phyloP scores from a whole-genome alignment of 129 eudicot genomes.

The Centella asiatica region DNA sequence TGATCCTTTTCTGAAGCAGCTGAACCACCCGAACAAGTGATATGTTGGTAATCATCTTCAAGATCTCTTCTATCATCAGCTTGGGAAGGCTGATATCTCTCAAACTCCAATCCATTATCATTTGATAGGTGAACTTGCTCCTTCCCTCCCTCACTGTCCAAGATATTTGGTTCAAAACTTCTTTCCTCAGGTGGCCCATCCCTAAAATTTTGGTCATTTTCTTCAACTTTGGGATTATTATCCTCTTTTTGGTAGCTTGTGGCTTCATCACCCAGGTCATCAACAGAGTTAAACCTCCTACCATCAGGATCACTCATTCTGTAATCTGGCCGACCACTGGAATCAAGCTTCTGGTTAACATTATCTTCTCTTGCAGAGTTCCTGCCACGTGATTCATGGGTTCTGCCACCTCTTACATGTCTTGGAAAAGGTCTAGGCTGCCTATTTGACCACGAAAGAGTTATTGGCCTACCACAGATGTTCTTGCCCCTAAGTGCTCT shows the following conservation, averaged over 20 bases:
- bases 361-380: slow-evolving; percentile 14
- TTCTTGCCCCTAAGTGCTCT: slow-evolving; percentile 32
- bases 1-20: slow-evolving; percentile 3
- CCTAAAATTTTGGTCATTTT: background rate
- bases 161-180: slow-evolving; percentile 2
- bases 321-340: slow-evolving; percentile 12
- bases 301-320: slow-evolving; percentile 17
- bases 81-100: slow-evolving; percentile 39
- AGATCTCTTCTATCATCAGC: slow-evolving; percentile 18
- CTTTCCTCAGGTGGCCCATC: slow-evolving; percentile 14
- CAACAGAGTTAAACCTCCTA: slow-evolving; percentile 17
- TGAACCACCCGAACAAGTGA: slow-evolving; percentile 13
- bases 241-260: slow-evolving; percentile 13
- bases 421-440: slow-evolving; percentile 32
- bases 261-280: slow-evolving; percentile 22
- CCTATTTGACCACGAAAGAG: slow-evolving; percentile 42
- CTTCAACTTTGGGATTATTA: slow-evolving; percentile 1
- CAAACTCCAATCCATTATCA: slow-evolving; percentile 27
- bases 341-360: slow-evolving; percentile 10
- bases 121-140: slow-evolving; percentile 19
- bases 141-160: slow-evolving; percentile 33
- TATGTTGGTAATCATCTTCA: slow-evolving; percentile 8
- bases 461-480: slow-evolving; percentile 36
- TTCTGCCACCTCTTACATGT: slow-evolving; percentile 19
- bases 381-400: slow-evolving; percentile 19